Evolutionary conservation across 2,329 filamentous ascomycete species (phyloP).

Genomic region (Biscogniauxia sp.): DNA sequence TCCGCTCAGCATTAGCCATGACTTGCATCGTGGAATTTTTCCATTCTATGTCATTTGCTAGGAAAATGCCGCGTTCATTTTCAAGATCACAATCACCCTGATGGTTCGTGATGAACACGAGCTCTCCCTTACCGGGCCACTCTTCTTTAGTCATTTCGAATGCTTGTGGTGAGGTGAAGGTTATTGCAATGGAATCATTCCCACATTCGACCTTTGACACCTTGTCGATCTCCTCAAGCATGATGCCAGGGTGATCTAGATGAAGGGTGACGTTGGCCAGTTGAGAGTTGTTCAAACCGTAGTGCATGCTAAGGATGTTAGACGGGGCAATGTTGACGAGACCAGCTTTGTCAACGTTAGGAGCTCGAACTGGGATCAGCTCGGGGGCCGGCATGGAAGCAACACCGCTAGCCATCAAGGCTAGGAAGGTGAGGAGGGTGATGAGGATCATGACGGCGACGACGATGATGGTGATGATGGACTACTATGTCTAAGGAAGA

Average conservation of each 20-base stretch:
- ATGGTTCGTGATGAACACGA: slow-evolving; percentile 43
- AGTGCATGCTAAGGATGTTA: slow-evolving; percentile 17
- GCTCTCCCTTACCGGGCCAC: slow-evolving; percentile 23
- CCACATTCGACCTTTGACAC: slow-evolving; percentile 32
- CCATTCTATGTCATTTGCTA: slow-evolving; percentile 30
- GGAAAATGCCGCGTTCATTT: slow-evolving; percentile 40
- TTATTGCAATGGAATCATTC: slow-evolving; percentile 26
- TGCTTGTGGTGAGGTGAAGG: slow-evolving; percentile 23
- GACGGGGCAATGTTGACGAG: slow-evolving; percentile 19
- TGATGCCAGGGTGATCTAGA: slow-evolving; percentile 27
- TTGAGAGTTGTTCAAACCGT: slow-evolving; percentile 13
- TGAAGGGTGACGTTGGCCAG: slow-evolving; percentile 11
- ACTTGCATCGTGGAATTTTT: slow-evolving; percentile 29
- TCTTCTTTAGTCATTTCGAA: slow-evolving; percentile 11
- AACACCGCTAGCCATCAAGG: neutral
- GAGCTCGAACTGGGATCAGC: slow-evolving; percentile 8
- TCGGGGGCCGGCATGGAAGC: neutral
- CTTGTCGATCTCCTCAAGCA: too few relatives aligned
- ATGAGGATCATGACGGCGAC: neutral
- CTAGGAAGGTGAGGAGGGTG: neutral
- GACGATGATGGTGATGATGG: neutral
- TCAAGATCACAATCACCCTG: slow-evolving; percentile 39
- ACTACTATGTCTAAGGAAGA: neutral
- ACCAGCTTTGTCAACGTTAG: slow-evolving; percentile 13
- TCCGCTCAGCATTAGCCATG: slow-evolving; percentile 32